phyloP scores from a whole-genome alignment of 2,329 filamentous ascomycete species.

The Calonectria henricotiae region DNA sequence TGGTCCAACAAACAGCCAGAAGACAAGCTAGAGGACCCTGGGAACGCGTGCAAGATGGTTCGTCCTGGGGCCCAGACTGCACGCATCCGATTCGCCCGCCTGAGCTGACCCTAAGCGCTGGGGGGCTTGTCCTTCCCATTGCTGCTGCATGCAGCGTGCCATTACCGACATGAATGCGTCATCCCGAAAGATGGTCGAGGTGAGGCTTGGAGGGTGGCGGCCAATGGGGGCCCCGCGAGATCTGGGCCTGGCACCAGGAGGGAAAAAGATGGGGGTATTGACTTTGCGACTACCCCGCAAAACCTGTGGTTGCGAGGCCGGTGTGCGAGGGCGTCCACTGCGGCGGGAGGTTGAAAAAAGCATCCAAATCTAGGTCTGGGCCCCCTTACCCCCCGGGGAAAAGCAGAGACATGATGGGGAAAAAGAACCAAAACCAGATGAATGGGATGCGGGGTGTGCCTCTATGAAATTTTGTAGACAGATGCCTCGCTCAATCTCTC shows the following conservation, averaged over 20 bases:
- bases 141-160: constrained; percentile 34
- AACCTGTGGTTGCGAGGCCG: neutral
- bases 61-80: constrained; percentile 2
- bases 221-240: constrained; percentile 27
- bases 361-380: constrained; percentile 17
- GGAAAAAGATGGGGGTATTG: constrained; percentile 17
- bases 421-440: constrained; percentile 3
- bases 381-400: constrained; percentile 13
- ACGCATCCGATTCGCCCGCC: constrained; percentile 47
- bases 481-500: neutral
- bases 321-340: neutral
- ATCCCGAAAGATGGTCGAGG: constrained; percentile 47
- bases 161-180: constrained; percentile 54
- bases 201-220: constrained; percentile 37
- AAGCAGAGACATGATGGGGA: constrained; percentile 1
- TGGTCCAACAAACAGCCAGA: constrained; percentile 1
- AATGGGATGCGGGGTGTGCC: constrained; percentile 5
- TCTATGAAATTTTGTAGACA: neutral
- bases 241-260: constrained; percentile 8
- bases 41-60: constrained; percentile 27
- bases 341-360: constrained; percentile 17
- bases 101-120: constrained; percentile 26
- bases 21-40: constrained; percentile 22
- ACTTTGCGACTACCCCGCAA: constrained; percentile 37
- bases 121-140: constrained; percentile 2